Conservation (phyloP, 2,329 filamentous ascomycete species). For the Microsporum audouinii region DNA sequence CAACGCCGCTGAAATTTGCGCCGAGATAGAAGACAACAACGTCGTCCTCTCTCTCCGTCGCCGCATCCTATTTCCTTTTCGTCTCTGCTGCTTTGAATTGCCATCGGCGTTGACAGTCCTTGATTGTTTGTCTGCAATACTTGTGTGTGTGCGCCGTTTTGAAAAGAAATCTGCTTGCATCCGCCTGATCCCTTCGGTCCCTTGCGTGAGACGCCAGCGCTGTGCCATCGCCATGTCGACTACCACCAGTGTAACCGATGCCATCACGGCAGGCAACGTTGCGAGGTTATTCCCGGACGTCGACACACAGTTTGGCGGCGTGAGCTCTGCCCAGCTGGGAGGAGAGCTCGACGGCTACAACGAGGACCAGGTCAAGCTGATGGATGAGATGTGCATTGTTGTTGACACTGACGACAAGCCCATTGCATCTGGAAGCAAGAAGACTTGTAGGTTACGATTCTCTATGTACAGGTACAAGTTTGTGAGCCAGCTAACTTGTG, state of each 20-base stretch:
- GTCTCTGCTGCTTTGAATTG: neutral
- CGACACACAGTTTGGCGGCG: conserved; percentile 47
- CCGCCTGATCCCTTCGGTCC: neutral
- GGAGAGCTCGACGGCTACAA: conserved; percentile 81
- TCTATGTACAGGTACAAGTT: neutral
- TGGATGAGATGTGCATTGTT: conserved; percentile 99
- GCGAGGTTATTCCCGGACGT: conserved; percentile 79
- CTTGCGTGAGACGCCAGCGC: conserved; percentile 16
- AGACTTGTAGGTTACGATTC: conserved; percentile 56
- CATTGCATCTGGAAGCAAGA: conserved; percentile 96
- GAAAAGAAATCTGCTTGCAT: neutral
- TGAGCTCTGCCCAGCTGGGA: conserved; percentile 40
- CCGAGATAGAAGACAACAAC: neutral
- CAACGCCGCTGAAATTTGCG: neutral
- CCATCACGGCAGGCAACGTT: conserved; percentile 77
- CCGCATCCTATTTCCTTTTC: neutral
- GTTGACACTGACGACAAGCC: conserved; percentile 82
- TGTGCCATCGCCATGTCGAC: conserved; percentile 34
- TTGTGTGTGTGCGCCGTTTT: neutral
- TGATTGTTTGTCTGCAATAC: neutral
- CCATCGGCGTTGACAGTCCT: neutral
- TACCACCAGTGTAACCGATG: conserved; percentile 41
- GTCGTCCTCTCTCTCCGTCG: neutral
- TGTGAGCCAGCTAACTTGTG: neutral
- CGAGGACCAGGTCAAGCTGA: conserved; percentile 91